Evolutionary conservation across 2,329 filamentous ascomycete genomes (phyloP).

Genomic region (Sarocladium brachiariae): DNA sequence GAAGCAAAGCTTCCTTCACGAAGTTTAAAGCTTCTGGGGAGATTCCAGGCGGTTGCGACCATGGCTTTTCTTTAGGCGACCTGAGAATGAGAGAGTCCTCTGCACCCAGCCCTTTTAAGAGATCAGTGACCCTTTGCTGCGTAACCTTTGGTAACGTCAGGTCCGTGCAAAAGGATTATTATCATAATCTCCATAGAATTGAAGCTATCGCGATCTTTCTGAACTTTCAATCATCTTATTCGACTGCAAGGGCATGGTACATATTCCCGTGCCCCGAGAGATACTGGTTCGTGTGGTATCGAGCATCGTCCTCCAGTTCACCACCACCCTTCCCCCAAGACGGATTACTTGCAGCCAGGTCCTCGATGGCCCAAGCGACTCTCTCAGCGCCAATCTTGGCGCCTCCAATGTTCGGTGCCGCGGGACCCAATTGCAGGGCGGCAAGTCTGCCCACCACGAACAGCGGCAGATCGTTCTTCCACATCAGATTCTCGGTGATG

Average conservation of each 20-base stretch:
- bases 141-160: too few species aligned
- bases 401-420: constrained; percentile 66
- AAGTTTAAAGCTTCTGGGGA: too few species aligned
- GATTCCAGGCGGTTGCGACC: too few species aligned
- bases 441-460: constrained; percentile 66
- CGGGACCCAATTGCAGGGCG: constrained; percentile 61
- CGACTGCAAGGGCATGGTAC: constrained; percentile 23
- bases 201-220: too few species aligned
- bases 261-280: constrained; percentile 29
- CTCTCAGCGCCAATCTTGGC: constrained; percentile 67
- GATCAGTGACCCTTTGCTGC: too few species aligned
- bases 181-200: too few species aligned
- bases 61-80: too few species aligned
- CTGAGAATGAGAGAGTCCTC: too few species aligned
- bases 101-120: too few species aligned
- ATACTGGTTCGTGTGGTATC: constrained; percentile 19
- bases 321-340: constrained; percentile 14
- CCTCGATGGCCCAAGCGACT: constrained; percentile 63
- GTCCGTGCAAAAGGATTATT: too few species aligned
- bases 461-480: constrained; percentile 64
- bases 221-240: too few species aligned
- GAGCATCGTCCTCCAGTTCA: constrained; percentile 9
- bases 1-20: too few species aligned
- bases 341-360: constrained; percentile 27
- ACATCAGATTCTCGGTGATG: constrained; percentile 69